phyloP scores from a whole-genome alignment of 2,329 filamentous ascomycete genomes.

The Fusarium mexicanum region DNA sequence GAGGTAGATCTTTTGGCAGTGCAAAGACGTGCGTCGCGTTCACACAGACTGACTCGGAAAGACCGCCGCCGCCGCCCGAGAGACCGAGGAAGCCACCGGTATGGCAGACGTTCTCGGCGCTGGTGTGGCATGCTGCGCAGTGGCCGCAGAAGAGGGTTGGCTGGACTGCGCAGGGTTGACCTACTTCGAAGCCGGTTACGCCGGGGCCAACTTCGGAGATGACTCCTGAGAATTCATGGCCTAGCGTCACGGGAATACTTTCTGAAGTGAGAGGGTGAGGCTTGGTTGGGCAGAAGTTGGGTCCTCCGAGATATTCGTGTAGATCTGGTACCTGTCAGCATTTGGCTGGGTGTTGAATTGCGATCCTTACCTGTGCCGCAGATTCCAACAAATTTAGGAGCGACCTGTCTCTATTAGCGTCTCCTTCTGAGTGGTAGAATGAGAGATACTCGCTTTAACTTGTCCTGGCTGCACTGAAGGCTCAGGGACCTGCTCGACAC shows the following conservation, averaged over 20 bases:
- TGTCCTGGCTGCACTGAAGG: conserved; percentile 60
- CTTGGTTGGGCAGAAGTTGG: conserved; percentile 54
- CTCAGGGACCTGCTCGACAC: conserved; percentile 61
- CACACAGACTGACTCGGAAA: conserved; percentile 64
- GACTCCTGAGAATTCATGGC: conserved; percentile 72
- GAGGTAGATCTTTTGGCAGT: conserved; percentile 59
- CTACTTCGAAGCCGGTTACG: conserved; percentile 58
- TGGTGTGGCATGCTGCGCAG: conserved; percentile 64
- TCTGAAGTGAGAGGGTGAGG: conserved; percentile 69
- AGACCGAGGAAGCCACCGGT: conserved; percentile 50
- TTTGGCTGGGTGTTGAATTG: no score
- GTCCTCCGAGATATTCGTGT: conserved; percentile 47
- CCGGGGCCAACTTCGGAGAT: conserved; percentile 66
- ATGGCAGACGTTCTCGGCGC: conserved; percentile 67
- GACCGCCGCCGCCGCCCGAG: conserved; percentile 61
- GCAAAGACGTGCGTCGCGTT: conserved; percentile 58
- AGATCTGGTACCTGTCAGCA: conserved; percentile 24
- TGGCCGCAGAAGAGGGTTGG: conserved; percentile 67
- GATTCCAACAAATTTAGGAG: conserved; percentile 58
- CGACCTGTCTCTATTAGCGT: conserved; percentile 21
- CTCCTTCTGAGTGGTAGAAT: rapidly evolving
- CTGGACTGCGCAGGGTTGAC: conserved; percentile 67
- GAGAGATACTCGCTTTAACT: conserved; percentile 47
- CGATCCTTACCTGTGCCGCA: conserved; percentile 50
- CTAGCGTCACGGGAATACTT: conserved; percentile 66